These are phyloP conservation scores for Berkeleyomyces basicola DNA, from an alignment of 2,329 filamentous ascomycete genomes.

Conservation along the genomic window DNA sequence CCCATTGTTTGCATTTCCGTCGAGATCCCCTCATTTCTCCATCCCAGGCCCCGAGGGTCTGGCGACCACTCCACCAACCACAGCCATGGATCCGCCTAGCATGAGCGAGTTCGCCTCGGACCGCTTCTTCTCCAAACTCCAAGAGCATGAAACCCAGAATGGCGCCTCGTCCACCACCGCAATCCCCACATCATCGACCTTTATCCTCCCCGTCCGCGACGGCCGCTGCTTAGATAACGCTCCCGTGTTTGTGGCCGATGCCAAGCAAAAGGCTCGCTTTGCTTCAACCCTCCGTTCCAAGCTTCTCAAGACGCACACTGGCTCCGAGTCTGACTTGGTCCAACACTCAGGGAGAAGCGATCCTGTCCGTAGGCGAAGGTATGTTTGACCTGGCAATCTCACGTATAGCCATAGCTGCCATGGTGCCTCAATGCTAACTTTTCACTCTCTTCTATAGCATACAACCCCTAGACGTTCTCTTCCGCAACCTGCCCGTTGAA, in stretches of 20 bases:
- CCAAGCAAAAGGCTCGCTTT: slow-evolving; percentile 27
- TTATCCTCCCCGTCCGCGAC: slow-evolving; percentile 34
- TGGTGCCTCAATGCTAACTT: neutral
- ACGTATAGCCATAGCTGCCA: neutral
- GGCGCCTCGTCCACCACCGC: slow-evolving; percentile 23
- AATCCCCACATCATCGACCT: slow-evolving; percentile 21
- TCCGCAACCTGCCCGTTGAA: slow-evolving; percentile 41
- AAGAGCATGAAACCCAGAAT: slow-evolving; percentile 26
- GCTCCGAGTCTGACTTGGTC: neutral
- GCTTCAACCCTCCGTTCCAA: slow-evolving; percentile 24
- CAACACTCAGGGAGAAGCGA: neutral
- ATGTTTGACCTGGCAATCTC: neutral
- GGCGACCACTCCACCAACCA: neutral
- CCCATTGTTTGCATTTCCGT: slow-evolving; percentile 16
- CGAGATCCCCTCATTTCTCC: slow-evolving; percentile 12
- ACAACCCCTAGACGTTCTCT: slow-evolving; percentile 38
- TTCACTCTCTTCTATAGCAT: slow-evolving; percentile 17
- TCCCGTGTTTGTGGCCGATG: slow-evolving; percentile 20
- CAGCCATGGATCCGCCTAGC: slow-evolving; percentile 42
- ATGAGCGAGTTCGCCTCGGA: slow-evolving; percentile 50
- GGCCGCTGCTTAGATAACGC: slow-evolving; percentile 17
- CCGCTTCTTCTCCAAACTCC: slow-evolving; percentile 46
- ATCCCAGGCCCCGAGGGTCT: slow-evolving; percentile 9
- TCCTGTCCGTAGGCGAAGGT: neutral
- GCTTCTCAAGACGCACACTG: slow-evolving; percentile 18